Evolutionary conservation across 805 yeast genomes (phyloP).

Genomic region (Suhomyces sp.): DNA sequence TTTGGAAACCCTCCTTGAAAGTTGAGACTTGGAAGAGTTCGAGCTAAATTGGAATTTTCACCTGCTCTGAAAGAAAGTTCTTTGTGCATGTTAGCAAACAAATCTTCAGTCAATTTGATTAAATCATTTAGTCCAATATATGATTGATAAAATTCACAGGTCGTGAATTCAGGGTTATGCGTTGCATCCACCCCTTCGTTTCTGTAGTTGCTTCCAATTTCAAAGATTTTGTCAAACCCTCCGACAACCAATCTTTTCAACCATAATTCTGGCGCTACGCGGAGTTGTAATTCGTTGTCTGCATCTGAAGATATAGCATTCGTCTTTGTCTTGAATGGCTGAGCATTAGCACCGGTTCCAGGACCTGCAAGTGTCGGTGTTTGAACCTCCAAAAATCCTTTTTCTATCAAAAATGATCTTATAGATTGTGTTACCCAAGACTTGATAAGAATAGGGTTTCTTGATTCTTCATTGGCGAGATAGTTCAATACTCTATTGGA

Average conservation of each 20-base stretch:
- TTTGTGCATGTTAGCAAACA: constrained; percentile 46
- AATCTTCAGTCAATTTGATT: constrained; percentile 59
- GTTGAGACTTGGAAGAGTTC: constrained; percentile 22
- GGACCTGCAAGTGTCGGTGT: constrained; percentile 80
- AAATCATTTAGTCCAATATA: constrained; percentile 66
- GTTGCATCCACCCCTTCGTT: constrained; percentile 93
- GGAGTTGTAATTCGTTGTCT: constrained; percentile 48
- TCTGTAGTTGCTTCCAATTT: constrained; percentile 80
- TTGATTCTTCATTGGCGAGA: constrained; percentile 54
- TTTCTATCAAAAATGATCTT: constrained; percentile 52
- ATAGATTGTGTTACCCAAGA: constrained; percentile 54
- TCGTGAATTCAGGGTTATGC: constrained; percentile 92
- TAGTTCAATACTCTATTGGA: constrained; percentile 74
- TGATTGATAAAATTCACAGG: constrained; percentile 84
- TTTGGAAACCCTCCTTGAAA: constrained; percentile 19
- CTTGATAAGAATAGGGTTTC: constrained; percentile 49
- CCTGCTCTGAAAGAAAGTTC: constrained; percentile 19
- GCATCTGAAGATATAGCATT: constrained; percentile 29
- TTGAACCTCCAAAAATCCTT: constrained; percentile 74
- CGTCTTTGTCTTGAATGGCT: constrained; percentile 68
- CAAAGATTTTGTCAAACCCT: constrained; percentile 86
- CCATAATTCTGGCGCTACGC: constrained; percentile 97
- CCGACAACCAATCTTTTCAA: constrained; percentile 76
- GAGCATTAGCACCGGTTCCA: constrained; percentile 89
- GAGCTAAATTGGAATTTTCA: neutral